Conservation (phyloP, 805 yeast species). For the Kodamaea kaohsiungensis region DNA sequence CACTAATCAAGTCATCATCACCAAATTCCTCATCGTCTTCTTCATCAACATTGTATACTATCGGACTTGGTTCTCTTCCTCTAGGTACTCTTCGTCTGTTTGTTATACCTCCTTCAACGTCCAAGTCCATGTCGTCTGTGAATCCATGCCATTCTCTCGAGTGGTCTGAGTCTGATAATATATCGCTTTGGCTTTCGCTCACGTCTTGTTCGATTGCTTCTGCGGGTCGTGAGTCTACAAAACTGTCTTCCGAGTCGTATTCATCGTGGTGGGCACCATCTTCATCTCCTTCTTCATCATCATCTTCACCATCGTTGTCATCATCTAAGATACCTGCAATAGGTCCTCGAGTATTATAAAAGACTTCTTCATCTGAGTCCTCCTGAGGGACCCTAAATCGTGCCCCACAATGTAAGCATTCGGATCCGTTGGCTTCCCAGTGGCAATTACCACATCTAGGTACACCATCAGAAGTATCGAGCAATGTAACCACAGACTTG, state of each 20-base stretch:
- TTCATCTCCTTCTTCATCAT: constrained; percentile 21
- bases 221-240: constrained; percentile 27
- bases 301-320: constrained; percentile 29
- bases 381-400: constrained; percentile 42
- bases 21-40: constrained; percentile 15
- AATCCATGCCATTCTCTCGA: constrained; percentile 23
- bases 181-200: constrained; percentile 15
- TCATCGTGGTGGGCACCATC: constrained; percentile 9
- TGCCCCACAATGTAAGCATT: constrained; percentile 70
- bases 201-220: constrained; percentile 24
- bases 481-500: constrained; percentile 50
- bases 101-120: constrained; percentile 1
- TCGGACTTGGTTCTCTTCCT: constrained; percentile 13
- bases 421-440: constrained; percentile 72
- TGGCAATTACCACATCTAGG: constrained; percentile 74
- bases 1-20: constrained; percentile 23
- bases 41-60: constrained; percentile 12
- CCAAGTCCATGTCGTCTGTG: constrained; percentile 7
- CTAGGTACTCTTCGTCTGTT: constrained; percentile 6
- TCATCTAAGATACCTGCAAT: background rate
- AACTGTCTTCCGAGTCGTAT: constrained; percentile 36
- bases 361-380: constrained; percentile 36
- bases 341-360: constrained; percentile 5
- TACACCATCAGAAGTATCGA: constrained; percentile 70
- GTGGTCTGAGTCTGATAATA: constrained; percentile 8